These are phyloP conservation scores for Cadophora sp. DNA, from an alignment of 2,329 filamentous ascomycete species.

Conservation along the genomic window DNA sequence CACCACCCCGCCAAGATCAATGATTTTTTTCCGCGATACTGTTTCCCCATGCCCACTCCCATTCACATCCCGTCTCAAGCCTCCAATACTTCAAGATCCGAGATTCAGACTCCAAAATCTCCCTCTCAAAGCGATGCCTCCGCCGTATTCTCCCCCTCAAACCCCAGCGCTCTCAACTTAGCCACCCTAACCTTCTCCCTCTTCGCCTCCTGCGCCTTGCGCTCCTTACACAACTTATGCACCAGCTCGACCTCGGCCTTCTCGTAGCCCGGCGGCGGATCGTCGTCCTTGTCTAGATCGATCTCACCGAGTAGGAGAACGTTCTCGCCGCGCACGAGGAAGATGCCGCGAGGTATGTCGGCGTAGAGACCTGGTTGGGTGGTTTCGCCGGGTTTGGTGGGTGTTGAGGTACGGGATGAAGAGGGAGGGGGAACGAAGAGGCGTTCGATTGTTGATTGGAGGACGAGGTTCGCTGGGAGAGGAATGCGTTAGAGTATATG, in stretches of 20 bases:
- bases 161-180: constrained; percentile 79
- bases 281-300: constrained; percentile 94
- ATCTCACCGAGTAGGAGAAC: constrained; percentile 96
- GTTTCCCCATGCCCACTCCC: neutral
- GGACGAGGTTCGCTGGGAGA: constrained; percentile 82
- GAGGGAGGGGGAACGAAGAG: constrained; percentile 64
- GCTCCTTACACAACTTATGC: constrained; percentile 74
- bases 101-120: neutral
- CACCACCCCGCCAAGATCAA: neutral
- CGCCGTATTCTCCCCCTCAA: constrained; percentile 84
- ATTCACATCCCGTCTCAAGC: neutral
- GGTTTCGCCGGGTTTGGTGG: constrained; percentile 38
- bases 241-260: constrained; percentile 72
- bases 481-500: constrained; percentile 24
- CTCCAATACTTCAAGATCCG: neutral
- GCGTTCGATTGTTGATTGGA: constrained; percentile 91
- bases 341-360: constrained; percentile 85
- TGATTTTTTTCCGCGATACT: neutral
- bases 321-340: constrained; percentile 94
- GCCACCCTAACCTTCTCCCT: constrained; percentile 75
- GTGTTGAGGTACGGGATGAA: constrained; percentile 50
- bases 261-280: constrained; percentile 74
- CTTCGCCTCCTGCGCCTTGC: constrained; percentile 71
- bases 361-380: constrained; percentile 69
- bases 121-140: constrained; percentile 70